Conservation (phyloP, 169 alveolate species). For the Condylostoma magnum region DNA sequence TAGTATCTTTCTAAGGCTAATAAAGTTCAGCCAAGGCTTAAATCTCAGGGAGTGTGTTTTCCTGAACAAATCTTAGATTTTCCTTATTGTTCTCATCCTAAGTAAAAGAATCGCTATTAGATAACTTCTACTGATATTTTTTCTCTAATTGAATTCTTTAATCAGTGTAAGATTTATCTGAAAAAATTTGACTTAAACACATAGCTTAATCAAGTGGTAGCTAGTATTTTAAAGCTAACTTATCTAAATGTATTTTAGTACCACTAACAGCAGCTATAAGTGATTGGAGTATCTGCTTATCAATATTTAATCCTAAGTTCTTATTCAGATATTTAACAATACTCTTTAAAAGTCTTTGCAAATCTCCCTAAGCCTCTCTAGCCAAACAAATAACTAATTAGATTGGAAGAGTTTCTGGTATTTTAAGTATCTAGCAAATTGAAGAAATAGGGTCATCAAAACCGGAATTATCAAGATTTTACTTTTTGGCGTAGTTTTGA, state of each 20-base stretch:
- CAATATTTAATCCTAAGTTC: background rate
- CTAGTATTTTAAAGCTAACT: background rate
- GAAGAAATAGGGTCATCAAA: background rate
- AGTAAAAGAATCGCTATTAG: too few relatives aligned
- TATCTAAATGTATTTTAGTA: background rate
- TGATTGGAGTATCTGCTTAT: background rate
- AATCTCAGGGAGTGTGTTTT: background rate
- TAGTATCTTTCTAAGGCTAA: background rate
- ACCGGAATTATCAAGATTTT: background rate
- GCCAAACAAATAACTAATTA: background rate
- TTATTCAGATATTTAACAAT: background rate
- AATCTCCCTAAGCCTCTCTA: background rate
- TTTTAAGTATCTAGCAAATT: background rate
- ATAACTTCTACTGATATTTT: too few relatives aligned
- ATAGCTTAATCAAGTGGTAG: background rate
- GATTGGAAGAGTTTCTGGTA: background rate
- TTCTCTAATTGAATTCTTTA: too few relatives aligned
- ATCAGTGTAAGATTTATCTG: background rate
- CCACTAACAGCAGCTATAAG: background rate
- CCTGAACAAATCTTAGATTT: too few relatives aligned
- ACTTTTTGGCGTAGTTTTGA: background rate
- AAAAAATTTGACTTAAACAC: background rate
- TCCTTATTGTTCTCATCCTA: background rate
- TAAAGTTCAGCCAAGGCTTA: background rate
- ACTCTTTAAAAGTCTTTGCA: background rate